Conservation (phyloP, 192 early-diverging fungal species). For the Coemansia reversa region DNA sequence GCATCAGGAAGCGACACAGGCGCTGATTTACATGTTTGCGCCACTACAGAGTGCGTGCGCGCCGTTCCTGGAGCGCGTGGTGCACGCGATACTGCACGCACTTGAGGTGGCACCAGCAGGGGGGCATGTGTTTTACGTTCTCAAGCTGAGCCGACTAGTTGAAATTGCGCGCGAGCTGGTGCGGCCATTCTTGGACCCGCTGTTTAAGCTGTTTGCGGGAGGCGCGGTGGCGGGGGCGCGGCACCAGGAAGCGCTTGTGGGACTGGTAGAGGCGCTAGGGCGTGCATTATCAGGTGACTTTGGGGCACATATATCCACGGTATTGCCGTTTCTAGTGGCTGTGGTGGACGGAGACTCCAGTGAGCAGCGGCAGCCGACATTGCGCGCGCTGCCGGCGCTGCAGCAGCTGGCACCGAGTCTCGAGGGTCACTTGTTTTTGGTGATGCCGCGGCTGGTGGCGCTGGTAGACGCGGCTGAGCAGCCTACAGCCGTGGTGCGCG, state of each 20-base stretch:
- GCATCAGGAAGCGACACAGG: constrained; percentile 86
- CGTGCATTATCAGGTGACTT: constrained; percentile 88
- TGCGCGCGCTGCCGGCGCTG: constrained; percentile 76
- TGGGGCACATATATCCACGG: constrained; percentile 76
- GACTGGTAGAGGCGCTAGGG: constrained; percentile 86
- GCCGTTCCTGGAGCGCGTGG: constrained; percentile 55
- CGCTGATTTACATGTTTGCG: constrained; percentile 91
- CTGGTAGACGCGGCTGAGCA: constrained; percentile 72
- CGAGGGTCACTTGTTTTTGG: constrained; percentile 90
- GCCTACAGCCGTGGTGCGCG: constrained; percentile 60
- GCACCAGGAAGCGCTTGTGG: constrained; percentile 58
- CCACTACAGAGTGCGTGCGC: constrained; percentile 54
- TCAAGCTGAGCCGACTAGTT: constrained; percentile 78
- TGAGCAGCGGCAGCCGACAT: constrained; percentile 63
- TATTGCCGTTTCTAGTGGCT: constrained; percentile 82
- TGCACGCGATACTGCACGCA: constrained; percentile 83
- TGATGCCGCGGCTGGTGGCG: constrained; percentile 82
- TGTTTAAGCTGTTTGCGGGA: constrained; percentile 83
- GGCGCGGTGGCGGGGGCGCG: constrained; percentile 71
- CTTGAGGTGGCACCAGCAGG: constrained; percentile 76
- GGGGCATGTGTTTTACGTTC: constrained; percentile 88
- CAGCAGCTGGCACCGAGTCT: constrained; percentile 84
- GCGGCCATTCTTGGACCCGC: constrained; percentile 77
- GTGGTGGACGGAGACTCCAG: constrained; percentile 83
- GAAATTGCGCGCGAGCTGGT: constrained; percentile 90